Conservation (phyloP, 495 filamentous ascomycete genomes). For the Neurospora tetrasperma region DNA sequence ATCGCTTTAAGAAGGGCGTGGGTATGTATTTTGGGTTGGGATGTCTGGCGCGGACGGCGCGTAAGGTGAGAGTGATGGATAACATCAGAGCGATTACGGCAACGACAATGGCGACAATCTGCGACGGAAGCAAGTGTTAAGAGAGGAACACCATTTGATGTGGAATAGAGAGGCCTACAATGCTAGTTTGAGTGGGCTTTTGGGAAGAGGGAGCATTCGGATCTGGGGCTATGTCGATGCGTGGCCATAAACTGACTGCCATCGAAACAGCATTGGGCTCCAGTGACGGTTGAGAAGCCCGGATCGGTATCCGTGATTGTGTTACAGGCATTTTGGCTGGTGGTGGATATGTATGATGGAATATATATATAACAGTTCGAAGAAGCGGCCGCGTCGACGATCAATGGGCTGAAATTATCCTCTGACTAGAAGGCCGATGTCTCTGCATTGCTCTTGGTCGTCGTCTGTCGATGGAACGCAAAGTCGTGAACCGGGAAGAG, state of each 20-base stretch:
- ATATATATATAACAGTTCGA: neutral
- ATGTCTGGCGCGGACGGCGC: slow-evolving; percentile 14
- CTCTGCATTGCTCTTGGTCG: slow-evolving; percentile 12
- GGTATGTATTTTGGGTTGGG: slow-evolving; percentile 50
- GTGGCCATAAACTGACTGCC: slow-evolving; percentile 4
- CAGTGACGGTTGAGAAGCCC: neutral
- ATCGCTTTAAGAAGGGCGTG: slow-evolving; percentile 43
- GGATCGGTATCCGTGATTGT: slow-evolving; percentile 10
- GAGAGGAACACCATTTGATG: neutral
- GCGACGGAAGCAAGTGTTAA: neutral
- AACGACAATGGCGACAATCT: slow-evolving; percentile 17
- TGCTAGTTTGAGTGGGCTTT: slow-evolving; percentile 6
- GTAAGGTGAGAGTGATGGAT: slow-evolving; percentile 8
- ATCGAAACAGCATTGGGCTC: neutral
- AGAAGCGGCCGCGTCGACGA: neutral
- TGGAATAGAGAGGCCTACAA: neutral
- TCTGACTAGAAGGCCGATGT: slow-evolving; percentile 12
- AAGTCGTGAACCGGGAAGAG: neutral
- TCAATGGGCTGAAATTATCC: slow-evolving; percentile 7
- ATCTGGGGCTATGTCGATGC: neutral
- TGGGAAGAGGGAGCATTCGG: neutral
- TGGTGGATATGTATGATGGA: neutral
- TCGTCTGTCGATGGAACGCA: neutral
- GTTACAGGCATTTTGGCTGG: slow-evolving; percentile 7
- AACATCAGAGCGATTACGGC: slow-evolving; percentile 12